Base-by-base conservation (phyloP, 768 basidiomycete species). In the Sporobolomyces roseus region DNA sequence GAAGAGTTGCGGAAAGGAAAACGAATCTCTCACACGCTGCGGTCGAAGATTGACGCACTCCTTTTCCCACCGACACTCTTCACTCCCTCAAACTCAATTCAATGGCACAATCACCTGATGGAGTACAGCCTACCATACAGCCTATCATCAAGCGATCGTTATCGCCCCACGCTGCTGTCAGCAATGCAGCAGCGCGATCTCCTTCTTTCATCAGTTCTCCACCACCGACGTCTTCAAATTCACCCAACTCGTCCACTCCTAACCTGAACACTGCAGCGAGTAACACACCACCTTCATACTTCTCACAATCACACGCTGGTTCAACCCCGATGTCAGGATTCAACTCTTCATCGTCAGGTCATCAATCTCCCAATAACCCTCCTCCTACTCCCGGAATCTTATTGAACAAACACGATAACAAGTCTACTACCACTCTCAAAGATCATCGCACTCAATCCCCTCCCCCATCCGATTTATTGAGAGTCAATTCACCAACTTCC, bases 121-220 rank as follows among this genome's bases (percentile, higher is more conserved):
- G 33, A 6, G 3, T n/a, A n/a, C n/a, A n/a, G n/a, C n/a, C 51
- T 19, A 27, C 63, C 3, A 51, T 69, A 12, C 58, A 58, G 21
- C 68, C 68, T 10, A 65, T 69, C 68, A 65, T 69, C 68, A 65
- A 64, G 58, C 68, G 63, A 19, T 35, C 53, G 32, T 21, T 25
- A 17, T 64, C 56, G 10, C 63, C 63, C 0, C 4, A 6, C 8
- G 29, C 13, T 23, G 43, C 49, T 29, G 17, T 63, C 32, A 19
- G 41, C 12, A 60, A 56, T 55, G 8, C 30, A 1, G 66, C 62
- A 29, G 43, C 63, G n/a, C 17, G 17, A 23, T 54, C 50, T 0
- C 67, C 67, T 19, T 41, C 36, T 21, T 68, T 68, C 52, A n/a
- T n/a, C n/a, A n/a, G n/a, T n/a, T n/a, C n/a, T n/a, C n/a, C n/a